A percentile compares a stretch with the other conserved stretches of the same genome.
phyloP scores from a whole-genome alignment of 139 green algal species.

The Mychonastes homosphaera region DNA sequence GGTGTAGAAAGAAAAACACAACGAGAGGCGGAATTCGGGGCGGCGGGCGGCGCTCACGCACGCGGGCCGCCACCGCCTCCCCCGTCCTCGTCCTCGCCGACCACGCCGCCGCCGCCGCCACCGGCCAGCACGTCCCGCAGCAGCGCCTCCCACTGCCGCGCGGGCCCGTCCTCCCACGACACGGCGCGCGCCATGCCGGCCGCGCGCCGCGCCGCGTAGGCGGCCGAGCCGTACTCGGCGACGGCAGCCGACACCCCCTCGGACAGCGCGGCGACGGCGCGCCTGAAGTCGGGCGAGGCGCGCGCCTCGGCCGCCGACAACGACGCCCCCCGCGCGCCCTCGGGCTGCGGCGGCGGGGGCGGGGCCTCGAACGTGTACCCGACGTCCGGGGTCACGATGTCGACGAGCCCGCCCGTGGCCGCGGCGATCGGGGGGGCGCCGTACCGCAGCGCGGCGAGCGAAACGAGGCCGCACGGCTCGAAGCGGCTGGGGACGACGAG shows the following conservation, averaged over 20 bases:
- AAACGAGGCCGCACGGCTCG: conserved; percentile 80
- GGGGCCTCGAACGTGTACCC: not conserved
- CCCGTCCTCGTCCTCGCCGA: too few relatives aligned
- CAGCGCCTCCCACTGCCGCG: conserved; percentile 45
- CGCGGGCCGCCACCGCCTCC: too few relatives aligned
- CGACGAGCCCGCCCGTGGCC: conserved; percentile 55
- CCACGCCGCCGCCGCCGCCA: too few relatives aligned
- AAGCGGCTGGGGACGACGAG: conserved; percentile 68
- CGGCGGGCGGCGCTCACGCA: too few relatives aligned
- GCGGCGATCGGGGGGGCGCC: conserved; percentile 61
- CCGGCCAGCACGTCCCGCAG: conserved; percentile 17
- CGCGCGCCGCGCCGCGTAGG: conserved; percentile 19
- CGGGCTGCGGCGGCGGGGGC: not conserved
- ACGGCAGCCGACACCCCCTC: conserved; percentile 17
- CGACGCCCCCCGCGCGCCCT: not conserved
- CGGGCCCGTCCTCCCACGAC: conserved; percentile 51
- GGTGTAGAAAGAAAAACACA: too few relatives aligned
- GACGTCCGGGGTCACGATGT: conserved; percentile 34
- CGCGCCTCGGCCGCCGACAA: not conserved
- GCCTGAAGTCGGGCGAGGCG: conserved; percentile 11
- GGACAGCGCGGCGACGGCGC: conserved; percentile 21
- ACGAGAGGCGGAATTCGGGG: too few relatives aligned
- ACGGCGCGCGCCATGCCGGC: conserved; percentile 54
- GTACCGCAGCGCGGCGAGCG: conserved; percentile 57
- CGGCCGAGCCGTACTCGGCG: conserved; percentile 18